phyloP scores from a whole-genome alignment of 2,329 filamentous ascomycete species.

The Ceratocystis alfenasii region DNA sequence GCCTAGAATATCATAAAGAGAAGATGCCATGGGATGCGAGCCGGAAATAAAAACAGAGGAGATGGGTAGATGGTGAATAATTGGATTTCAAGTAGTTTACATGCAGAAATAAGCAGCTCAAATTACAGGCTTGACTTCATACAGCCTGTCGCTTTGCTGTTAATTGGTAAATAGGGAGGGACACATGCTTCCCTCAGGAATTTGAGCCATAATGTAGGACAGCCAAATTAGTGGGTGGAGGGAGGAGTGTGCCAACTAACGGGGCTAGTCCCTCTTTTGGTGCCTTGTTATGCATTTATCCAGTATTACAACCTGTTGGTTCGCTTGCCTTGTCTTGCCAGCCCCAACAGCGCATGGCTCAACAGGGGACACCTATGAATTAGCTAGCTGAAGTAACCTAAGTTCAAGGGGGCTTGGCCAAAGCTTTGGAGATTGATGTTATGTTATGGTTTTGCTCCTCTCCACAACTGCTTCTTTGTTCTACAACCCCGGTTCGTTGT shows the following conservation, averaged over 20 bases:
- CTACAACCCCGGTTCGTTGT: not conserved
- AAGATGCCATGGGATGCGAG: slow-evolving; percentile 29
- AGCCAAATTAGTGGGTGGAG: not conserved
- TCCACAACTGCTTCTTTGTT: not conserved
- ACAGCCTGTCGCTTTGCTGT: too few relatives aligned
- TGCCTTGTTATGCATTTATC: not conserved
- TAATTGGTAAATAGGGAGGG: too few relatives aligned
- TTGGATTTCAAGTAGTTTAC: not conserved
- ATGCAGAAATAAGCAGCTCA: too few relatives aligned
- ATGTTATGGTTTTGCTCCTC: not conserved
- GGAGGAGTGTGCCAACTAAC: not conserved
- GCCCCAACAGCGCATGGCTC: slow-evolving; percentile 2
- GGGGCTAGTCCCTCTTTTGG: not conserved
- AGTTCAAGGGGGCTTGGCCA: not conserved
- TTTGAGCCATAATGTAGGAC: not conserved
- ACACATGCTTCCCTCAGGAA: not conserved
- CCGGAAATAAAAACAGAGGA: not conserved
- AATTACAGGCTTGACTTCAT: too few relatives aligned
- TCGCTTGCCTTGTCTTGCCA: too few relatives aligned
- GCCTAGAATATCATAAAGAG: slow-evolving; percentile 30
- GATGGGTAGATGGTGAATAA: not conserved
- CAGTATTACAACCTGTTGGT: not conserved
- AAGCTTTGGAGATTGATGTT: slow-evolving; percentile 1
- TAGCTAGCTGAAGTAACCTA: not conserved
- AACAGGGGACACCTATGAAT: slow-evolving; percentile 1